A percentile compares a stretch with the other conserved stretches of the same genome.
These are phyloP conservation scores for Diplodia seriata DNA, from an alignment of 2,329 filamentous ascomycete species.

Conservation along the genomic window DNA sequence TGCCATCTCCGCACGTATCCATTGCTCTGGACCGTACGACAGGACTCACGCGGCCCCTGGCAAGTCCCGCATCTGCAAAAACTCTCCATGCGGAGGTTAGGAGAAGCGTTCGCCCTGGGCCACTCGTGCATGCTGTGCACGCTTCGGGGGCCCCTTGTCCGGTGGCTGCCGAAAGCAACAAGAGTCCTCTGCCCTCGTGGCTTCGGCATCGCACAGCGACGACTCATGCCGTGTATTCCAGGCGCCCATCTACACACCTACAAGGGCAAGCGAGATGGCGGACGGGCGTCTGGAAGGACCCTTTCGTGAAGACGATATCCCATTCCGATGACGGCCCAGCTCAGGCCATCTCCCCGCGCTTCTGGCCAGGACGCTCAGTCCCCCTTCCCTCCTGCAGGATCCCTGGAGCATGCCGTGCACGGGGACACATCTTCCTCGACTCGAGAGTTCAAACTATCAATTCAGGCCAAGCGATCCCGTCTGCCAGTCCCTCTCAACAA, in stretches of 20 bases:
- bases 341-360: background rate
- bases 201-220: constrained; percentile 19
- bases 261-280: constrained; percentile 27
- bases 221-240: constrained; percentile 3
- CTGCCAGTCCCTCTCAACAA: background rate
- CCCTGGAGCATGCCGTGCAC: constrained; percentile 3
- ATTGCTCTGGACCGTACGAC: constrained; percentile 19
- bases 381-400: background rate
- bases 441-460: constrained; percentile 7
- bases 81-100: constrained; percentile 4
- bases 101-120: constrained; percentile 8
- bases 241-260: constrained; percentile 4
- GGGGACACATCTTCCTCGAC: background rate
- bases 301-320: background rate
- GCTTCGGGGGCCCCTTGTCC: background rate
- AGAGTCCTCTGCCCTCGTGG: constrained; percentile 11
- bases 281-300: background rate
- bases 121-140: background rate
- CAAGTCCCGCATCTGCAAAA: constrained; percentile 13
- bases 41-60: constrained; percentile 14
- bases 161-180: constrained; percentile 12
- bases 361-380: background rate
- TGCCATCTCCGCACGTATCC: constrained; percentile 13
- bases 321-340: background rate
- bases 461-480: constrained; percentile 2